phyloP scores from a whole-genome alignment of 495 filamentous ascomycete species.

The Tetracladium setigerum region DNA sequence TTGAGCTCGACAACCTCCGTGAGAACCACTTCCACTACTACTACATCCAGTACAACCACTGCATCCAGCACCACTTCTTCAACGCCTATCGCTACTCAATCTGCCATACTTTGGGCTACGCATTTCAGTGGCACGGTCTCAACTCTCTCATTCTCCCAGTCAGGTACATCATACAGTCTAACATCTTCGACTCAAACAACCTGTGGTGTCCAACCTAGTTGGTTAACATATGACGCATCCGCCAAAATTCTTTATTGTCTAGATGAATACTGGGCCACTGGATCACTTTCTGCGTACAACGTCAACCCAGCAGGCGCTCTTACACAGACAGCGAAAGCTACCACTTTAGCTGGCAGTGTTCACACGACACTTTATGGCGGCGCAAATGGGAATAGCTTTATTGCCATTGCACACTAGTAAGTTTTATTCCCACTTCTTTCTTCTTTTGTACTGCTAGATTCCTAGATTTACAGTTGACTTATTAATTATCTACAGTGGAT shows the following conservation, averaged over 20 bases:
- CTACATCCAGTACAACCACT: no score
- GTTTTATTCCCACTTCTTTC: background rate
- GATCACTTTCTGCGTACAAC: background rate
- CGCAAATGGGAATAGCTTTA: slow-evolving; percentile 5
- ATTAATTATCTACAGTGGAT: background rate
- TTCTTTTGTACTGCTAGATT: no score
- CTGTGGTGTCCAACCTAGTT: slow-evolving; percentile 14
- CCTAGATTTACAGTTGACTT: background rate
- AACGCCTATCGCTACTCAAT: no score
- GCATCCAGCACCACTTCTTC: no score
- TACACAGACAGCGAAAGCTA: background rate
- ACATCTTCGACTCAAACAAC: background rate
- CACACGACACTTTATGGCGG: slow-evolving; percentile 10
- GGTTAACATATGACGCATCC: slow-evolving; percentile 11
- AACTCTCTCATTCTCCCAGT: slow-evolving; percentile 4
- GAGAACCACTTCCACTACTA: no score
- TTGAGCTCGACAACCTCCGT: no score
- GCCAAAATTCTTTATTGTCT: slow-evolving; percentile 5
- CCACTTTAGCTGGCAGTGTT: slow-evolving; percentile 5
- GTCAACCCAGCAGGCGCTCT: slow-evolving; percentile 6
- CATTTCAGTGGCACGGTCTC: slow-evolving; percentile 12
- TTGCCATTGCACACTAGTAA: slow-evolving; percentile 16
- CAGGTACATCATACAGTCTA: slow-evolving; percentile 5
- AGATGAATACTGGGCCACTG: slow-evolving; percentile 11
- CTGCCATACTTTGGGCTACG: slow-evolving; percentile 16